These are phyloP conservation scores for Pseudocercospora ulei DNA, from an alignment of 2,329 filamentous ascomycete genomes.

Conservation along the genomic window DNA sequence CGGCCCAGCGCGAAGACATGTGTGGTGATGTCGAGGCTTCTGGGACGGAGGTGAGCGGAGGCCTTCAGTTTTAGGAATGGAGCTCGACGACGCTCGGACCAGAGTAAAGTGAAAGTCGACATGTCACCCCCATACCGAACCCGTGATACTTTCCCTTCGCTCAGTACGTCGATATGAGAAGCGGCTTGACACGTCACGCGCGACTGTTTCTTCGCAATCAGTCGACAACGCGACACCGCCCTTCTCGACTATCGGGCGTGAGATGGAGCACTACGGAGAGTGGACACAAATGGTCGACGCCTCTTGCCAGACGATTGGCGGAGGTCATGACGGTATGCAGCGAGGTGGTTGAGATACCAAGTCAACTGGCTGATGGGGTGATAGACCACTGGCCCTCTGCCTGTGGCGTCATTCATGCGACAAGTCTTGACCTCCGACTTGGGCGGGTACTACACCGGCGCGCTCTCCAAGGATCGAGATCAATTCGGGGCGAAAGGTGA, in stretches of 20 bases:
- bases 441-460: conserved; percentile 83
- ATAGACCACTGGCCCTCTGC: conserved; percentile 76
- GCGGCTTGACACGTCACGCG: conserved; percentile 24
- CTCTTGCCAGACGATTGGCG: conserved; percentile 74
- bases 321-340: conserved; percentile 68
- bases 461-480: conserved; percentile 56
- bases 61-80: neutral
- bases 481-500: conserved; percentile 91
- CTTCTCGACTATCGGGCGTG: conserved; percentile 27
- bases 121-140: conserved; percentile 1
- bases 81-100: conserved; percentile 3
- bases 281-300: conserved; percentile 68
- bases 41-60: neutral
- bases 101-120: neutral
- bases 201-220: conserved; percentile 23
- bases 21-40: conserved; percentile 10
- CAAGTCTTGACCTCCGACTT: conserved; percentile 89
- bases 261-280: conserved; percentile 38
- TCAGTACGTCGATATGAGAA: conserved; percentile 23
- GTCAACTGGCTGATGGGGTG: conserved; percentile 13
- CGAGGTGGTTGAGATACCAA: too few species aligned
- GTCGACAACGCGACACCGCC: neutral
- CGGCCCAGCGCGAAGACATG: conserved; percentile 68
- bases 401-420: conserved; percentile 92
- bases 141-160: neutral